Evolutionary conservation across 2,329 filamentous ascomycete genomes (phyloP).

Genomic region (Parascedosporium putredinis): DNA sequence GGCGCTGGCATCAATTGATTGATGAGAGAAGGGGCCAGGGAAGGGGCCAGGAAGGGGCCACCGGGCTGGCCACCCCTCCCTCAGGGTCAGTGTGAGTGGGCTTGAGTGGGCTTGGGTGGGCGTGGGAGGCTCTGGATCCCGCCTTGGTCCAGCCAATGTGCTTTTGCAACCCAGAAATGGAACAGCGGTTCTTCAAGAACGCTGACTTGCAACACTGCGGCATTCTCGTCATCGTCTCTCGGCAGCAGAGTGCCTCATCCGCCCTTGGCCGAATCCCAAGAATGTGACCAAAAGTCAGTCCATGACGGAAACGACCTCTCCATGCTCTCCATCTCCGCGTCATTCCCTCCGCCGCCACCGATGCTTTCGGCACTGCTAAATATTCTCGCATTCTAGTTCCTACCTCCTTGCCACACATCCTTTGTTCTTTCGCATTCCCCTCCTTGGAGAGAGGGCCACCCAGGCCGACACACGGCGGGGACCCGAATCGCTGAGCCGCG

Average conservation of each 20-base stretch:
- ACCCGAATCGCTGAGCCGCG: background rate
- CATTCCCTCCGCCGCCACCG: background rate
- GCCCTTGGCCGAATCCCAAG: background rate
- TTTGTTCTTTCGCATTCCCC: conserved; percentile 1
- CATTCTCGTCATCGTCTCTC: background rate
- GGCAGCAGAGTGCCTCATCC: background rate
- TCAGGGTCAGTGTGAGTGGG: too few relatives aligned
- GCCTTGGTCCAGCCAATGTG: background rate
- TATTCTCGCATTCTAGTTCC: background rate
- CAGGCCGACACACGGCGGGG: background rate
- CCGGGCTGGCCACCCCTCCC: too few relatives aligned
- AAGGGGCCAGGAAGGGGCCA: too few relatives aligned
- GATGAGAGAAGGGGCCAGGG: too few relatives aligned
- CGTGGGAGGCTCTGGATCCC: too few relatives aligned
- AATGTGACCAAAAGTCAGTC: conserved; percentile 6
- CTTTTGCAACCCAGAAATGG: background rate
- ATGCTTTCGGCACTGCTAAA: conserved; percentile 6
- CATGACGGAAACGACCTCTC: background rate
- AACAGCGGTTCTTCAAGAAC: background rate
- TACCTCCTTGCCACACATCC: background rate
- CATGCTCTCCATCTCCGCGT: background rate
- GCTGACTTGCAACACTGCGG: background rate
- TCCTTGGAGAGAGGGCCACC: background rate
- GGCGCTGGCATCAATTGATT: too few relatives aligned
- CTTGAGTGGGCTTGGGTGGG: too few relatives aligned